phyloP scores from a whole-genome alignment of 257 asterid species.

The Ocimum tenuiflorum region DNA sequence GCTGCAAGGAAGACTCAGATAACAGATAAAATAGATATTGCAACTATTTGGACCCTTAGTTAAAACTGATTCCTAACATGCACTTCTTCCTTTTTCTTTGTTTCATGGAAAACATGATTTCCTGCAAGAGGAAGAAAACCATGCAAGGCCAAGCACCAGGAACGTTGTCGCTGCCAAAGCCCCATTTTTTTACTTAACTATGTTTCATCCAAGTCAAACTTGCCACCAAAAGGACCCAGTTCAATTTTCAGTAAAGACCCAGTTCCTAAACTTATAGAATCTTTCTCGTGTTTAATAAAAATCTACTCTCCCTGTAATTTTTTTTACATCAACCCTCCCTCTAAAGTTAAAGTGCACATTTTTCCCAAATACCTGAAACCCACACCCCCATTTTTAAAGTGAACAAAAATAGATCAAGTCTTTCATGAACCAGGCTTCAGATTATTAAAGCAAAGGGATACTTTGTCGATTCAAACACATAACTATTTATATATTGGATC shows the following conservation, averaged over 20 bases:
- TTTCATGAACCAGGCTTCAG: conserved; percentile 7
- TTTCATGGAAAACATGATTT: not conserved
- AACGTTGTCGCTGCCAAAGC: not conserved
- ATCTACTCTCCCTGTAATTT: not conserved
- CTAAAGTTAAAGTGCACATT: not conserved
- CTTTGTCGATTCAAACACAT: not conserved
- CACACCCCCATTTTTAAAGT: not conserved
- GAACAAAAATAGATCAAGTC: not conserved
- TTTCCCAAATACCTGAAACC: not conserved
- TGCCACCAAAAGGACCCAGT: not conserved
- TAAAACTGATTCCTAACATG: not conserved
- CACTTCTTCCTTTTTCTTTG: not conserved
- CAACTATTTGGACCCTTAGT: not conserved
- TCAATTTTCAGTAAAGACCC: not conserved
- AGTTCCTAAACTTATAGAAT: not conserved
- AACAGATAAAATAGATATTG: not conserved
- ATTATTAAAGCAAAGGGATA: not conserved
- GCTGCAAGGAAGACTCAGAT: not conserved
- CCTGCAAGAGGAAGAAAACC: not conserved
- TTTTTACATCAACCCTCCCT: too few relatives aligned
- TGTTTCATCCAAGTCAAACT: not conserved
- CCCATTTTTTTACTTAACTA: not conserved
- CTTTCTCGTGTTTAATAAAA: not conserved
- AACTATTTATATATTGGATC: not conserved
- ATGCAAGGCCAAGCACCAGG: not conserved